Percentiles rank a stretch among this genome's conserved stretches.
Conservation (phyloP, 148 eudicot genomes). For the Beta vulgaris region DNA sequence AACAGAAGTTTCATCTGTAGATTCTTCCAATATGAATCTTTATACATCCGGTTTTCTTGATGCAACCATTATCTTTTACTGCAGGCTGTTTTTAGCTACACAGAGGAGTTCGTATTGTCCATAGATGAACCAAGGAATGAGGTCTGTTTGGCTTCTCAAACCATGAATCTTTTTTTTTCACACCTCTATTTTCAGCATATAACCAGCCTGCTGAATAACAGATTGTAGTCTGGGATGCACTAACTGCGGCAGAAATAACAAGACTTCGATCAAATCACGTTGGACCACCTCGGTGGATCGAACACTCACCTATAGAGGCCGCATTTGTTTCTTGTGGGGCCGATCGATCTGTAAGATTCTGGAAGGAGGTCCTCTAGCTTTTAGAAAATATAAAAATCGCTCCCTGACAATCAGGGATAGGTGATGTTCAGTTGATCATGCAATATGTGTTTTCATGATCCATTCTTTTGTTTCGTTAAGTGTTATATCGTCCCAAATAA, state of each 20-base stretch:
- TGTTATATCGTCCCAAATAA: not conserved
- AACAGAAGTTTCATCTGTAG: not conserved
- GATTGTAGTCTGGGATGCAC: constrained; percentile 80
- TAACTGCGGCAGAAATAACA: constrained; percentile 68
- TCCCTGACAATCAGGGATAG: not conserved
- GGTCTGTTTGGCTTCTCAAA: constrained; percentile 35
- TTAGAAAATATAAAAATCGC: not conserved
- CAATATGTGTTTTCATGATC: not conserved
- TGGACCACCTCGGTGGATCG: constrained; percentile 80
- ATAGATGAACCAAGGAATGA: constrained; percentile 80
- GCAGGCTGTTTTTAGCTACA: constrained; percentile 80
- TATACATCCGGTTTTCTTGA: not conserved
- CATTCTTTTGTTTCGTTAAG: not conserved
- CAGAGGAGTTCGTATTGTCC: constrained; percentile 73
- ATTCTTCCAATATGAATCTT: not conserved
- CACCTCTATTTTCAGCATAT: not conserved
- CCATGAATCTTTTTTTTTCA: not conserved
- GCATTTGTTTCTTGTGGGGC: constrained; percentile 72
- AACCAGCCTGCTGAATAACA: constrained; percentile 13
- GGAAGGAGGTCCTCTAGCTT: constrained; percentile 53
- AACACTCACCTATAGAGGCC: constrained; percentile 71
- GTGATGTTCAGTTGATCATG: not conserved
- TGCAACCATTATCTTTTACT: not conserved
- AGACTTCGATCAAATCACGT: constrained; percentile 63
- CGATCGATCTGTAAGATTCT: constrained; percentile 67